Percentiles rank a stretch among this genome's conserved stretches.
Conservation (phyloP, 306 rosid genomes). For the Prosopis cineraria region DNA sequence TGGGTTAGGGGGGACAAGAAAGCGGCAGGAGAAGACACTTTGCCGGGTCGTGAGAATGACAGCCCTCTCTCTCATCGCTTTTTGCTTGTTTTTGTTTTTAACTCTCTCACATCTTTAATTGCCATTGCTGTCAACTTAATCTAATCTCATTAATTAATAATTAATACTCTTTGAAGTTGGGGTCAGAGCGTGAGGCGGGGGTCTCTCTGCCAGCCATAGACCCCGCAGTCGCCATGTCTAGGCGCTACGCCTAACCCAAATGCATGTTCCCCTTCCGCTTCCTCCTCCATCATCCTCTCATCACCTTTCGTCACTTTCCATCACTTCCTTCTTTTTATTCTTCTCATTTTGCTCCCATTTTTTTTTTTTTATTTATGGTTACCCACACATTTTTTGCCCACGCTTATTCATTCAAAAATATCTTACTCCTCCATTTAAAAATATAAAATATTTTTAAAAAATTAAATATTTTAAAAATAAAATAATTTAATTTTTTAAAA, state of each 20-base stretch:
- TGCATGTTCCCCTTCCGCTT: not conserved
- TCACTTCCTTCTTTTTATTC: not conserved
- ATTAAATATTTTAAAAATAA: too few species aligned
- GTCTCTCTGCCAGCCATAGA: not conserved
- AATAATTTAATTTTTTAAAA: too few species aligned
- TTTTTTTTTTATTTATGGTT: too few species aligned
- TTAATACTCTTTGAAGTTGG: too few species aligned
- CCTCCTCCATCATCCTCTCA: constrained; percentile 15
- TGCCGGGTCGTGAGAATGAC: constrained; percentile 68
- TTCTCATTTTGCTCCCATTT: too few species aligned
- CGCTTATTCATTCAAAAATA: too few species aligned
- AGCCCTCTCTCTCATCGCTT: constrained; percentile 31
- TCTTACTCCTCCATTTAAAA: too few species aligned
- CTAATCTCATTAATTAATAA: not conserved
- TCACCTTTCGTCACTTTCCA: constrained; percentile 36
- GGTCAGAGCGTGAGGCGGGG: too few species aligned
- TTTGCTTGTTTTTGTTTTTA: constrained; percentile 11
- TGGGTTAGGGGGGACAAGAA: constrained; percentile 64
- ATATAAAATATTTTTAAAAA: too few species aligned
- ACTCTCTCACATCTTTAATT: constrained; percentile 32
- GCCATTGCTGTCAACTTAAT: not conserved
- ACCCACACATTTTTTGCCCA: too few species aligned
- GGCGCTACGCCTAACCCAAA: not conserved
- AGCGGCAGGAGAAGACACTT: constrained; percentile 57
- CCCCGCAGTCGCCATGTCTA: not conserved